Evolutionary conservation across 441 rosid species (phyloP).

Genomic region (Erodium texanum): DNA sequence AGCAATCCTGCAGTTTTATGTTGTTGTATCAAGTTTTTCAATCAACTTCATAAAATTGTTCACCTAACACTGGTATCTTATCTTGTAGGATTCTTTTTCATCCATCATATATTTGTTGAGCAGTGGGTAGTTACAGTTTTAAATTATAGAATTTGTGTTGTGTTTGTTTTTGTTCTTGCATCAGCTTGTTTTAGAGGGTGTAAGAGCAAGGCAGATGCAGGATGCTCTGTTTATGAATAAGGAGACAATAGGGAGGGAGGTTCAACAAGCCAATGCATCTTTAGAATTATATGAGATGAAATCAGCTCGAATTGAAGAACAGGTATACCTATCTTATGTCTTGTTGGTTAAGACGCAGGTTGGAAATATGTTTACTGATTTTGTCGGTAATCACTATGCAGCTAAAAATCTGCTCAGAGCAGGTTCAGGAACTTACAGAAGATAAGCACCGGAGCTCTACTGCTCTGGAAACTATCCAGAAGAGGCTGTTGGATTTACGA

Average conservation of each 20-base stretch:
- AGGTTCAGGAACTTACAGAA: constrained; percentile 70
- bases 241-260: constrained; percentile 51
- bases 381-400: constrained; percentile 33
- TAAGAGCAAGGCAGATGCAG: constrained; percentile 63
- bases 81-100: not conserved
- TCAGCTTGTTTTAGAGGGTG: constrained; percentile 86
- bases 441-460: constrained; percentile 49
- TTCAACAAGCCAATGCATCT: constrained; percentile 60
- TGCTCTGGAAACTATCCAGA: constrained; percentile 50
- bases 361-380: constrained; percentile 6
- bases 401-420: constrained; percentile 58
- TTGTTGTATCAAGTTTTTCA: no score
- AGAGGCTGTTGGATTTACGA: constrained; percentile 51
- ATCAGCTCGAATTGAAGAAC: constrained; percentile 74
- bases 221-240: constrained; percentile 57
- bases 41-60: no score
- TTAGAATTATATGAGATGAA: constrained; percentile 57
- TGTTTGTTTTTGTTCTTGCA: constrained; percentile 21
- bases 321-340: constrained; percentile 37
- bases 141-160: constrained; percentile 10
- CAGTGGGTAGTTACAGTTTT: not conserved
- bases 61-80: not conserved
- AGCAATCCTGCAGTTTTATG: no score
- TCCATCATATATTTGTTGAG: not conserved
- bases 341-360: not conserved